Conservation (phyloP, 495 filamentous ascomycete species). For the Trichoderma erinaceum region DNA sequence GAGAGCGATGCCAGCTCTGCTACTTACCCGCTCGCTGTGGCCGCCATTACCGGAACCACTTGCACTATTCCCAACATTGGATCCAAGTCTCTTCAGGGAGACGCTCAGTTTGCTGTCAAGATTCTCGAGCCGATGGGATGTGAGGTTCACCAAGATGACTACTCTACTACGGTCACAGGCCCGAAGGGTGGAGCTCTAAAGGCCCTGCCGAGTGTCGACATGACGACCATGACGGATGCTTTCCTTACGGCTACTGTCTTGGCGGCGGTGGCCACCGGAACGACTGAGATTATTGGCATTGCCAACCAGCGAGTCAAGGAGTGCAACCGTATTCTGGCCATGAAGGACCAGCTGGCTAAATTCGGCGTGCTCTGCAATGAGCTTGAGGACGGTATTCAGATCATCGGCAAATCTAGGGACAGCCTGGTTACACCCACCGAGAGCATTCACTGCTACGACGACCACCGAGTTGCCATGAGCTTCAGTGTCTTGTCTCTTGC, state of each 20-base stretch:
- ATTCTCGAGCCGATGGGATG: slow-evolving; percentile 93
- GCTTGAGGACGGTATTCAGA: slow-evolving; percentile 86
- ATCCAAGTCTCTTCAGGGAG: slow-evolving; percentile 82
- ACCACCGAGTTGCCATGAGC: slow-evolving; percentile 97
- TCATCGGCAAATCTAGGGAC: slow-evolving; percentile 60
- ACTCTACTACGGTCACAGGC: slow-evolving; percentile 88
- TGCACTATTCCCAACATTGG: slow-evolving; percentile 97
- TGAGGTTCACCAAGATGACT: slow-evolving; percentile 72
- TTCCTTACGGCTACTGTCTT: slow-evolving; percentile 93
- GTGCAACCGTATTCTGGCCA: slow-evolving; percentile 92
- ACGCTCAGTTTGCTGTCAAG: slow-evolving; percentile 90
- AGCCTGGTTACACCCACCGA: slow-evolving; percentile 55
- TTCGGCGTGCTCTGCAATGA: slow-evolving; percentile 86
- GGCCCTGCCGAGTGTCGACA: slow-evolving; percentile 68
- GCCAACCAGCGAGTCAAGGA: slow-evolving; percentile 99
- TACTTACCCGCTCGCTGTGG: slow-evolving; percentile 92
- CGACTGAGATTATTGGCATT: slow-evolving; percentile 85
- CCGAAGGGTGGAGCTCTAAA: slow-evolving; percentile 67
- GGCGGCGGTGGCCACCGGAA: slow-evolving; percentile 80
- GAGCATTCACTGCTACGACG: slow-evolving; percentile 90
- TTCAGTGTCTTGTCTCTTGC: slow-evolving; percentile 83
- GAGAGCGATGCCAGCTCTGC: slow-evolving; percentile 98
- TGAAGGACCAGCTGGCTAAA: slow-evolving; percentile 94
- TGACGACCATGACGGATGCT: slow-evolving; percentile 99
- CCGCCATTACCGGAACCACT: slow-evolving; percentile 88